Conservation (phyloP, 2,329 filamentous ascomycete species). For the Microsporum audouinii region DNA sequence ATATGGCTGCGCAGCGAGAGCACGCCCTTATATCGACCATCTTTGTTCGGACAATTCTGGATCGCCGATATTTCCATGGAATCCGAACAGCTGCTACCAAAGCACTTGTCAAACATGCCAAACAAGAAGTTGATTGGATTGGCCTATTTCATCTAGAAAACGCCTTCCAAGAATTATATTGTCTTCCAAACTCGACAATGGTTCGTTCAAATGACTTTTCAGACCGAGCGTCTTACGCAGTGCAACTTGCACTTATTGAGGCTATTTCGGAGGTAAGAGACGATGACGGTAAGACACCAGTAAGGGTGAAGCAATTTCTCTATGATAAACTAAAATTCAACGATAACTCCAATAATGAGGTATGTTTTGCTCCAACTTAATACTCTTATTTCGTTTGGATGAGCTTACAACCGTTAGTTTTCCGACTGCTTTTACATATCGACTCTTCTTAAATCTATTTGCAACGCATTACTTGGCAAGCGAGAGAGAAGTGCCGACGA, state of each 20-base stretch:
- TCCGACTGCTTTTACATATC: conserved; percentile 87
- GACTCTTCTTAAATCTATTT: conserved; percentile 57
- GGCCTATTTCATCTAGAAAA: conserved; percentile 75
- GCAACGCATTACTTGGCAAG: conserved; percentile 42
- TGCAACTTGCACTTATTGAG: conserved; percentile 71
- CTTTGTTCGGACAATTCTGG: conserved; percentile 77
- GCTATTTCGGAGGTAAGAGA: conserved; percentile 72
- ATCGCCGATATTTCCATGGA: conserved; percentile 84
- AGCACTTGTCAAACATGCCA: conserved; percentile 65
- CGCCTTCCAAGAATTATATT: conserved; percentile 80
- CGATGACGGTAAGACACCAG: conserved; percentile 61
- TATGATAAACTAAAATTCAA: conserved; percentile 86
- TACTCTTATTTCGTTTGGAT: neutral
- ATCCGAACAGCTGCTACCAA: conserved; percentile 77
- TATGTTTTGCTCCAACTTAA: conserved; percentile 20
- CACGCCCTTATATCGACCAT: conserved; percentile 82
- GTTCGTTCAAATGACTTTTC: conserved; percentile 84
- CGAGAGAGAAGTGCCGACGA: conserved; percentile 28
- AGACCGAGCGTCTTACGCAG: conserved; percentile 71
- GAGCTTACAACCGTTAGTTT: conserved; percentile 38
- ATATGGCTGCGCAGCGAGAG: conserved; percentile 54
- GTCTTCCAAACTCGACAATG: conserved; percentile 63
- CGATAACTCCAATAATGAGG: conserved; percentile 76
- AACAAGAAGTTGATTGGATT: conserved; percentile 58
- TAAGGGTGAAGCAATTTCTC: conserved; percentile 69